Evolutionary conservation across 2,329 filamentous ascomycete genomes (phyloP).

Genomic region (Cytospora piceae): DNA sequence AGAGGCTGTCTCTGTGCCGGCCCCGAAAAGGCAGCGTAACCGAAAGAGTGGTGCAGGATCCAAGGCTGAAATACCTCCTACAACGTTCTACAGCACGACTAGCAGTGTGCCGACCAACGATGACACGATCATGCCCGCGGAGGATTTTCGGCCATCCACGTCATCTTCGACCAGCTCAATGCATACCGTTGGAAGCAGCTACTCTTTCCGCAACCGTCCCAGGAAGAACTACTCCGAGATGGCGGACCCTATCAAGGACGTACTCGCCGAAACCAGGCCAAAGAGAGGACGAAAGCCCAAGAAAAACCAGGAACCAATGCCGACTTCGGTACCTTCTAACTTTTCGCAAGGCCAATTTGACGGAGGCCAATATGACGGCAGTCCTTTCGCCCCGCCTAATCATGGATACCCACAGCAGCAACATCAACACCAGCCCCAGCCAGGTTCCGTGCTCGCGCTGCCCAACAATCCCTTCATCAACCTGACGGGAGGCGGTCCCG

Average conservation of each 20-base stretch:
- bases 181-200: conserved; percentile 54
- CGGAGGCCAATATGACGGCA: conserved; percentile 13
- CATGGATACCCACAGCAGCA: conserved; percentile 19
- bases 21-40: conserved; percentile 33
- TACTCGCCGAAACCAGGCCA: conserved; percentile 42
- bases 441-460: conserved; percentile 24
- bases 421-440: not conserved
- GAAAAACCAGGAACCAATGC: conserved; percentile 24
- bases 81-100: conserved; percentile 40
- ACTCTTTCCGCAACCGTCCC: conserved; percentile 59
- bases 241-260: conserved; percentile 46
- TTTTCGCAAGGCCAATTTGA: conserved; percentile 13
- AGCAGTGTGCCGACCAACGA: conserved; percentile 36
- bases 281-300: conserved; percentile 36
- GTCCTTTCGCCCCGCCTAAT: conserved; percentile 8
- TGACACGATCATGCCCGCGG: conserved; percentile 42
- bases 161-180: conserved; percentile 56
- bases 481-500: conserved; percentile 28
- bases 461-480: conserved; percentile 30
- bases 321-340: conserved; percentile 26
- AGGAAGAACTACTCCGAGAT: conserved; percentile 58
- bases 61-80: conserved; percentile 34
- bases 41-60: conserved; percentile 19
- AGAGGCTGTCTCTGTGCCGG: conserved; percentile 20
- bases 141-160: conserved; percentile 56